These are phyloP conservation scores for Xylaria sp. DNA, from an alignment of 2,329 filamentous ascomycete species.

Conservation along the genomic window DNA sequence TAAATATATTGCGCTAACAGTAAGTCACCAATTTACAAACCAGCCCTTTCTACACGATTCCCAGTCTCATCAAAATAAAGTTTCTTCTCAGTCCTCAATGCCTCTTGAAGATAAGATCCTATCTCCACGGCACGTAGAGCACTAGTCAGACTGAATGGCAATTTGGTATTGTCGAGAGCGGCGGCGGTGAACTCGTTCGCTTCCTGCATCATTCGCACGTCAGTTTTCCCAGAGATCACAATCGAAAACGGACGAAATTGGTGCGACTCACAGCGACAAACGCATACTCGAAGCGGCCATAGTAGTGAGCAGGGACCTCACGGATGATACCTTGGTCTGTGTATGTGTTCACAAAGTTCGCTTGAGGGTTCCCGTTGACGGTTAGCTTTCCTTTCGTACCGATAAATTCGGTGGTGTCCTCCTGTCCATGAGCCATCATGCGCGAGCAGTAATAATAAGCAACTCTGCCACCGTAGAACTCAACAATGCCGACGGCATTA, in stretches of 20 bases:
- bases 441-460: slow-evolving; percentile 71
- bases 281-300: slow-evolving; percentile 59
- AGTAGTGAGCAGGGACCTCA: slow-evolving; percentile 71
- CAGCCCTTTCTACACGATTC: not conserved
- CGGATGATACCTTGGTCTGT: slow-evolving; percentile 63
- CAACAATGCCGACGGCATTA: slow-evolving; percentile 71
- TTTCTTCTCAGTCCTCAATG: slow-evolving; percentile 63
- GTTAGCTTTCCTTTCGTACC: slow-evolving; percentile 72
- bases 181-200: slow-evolving; percentile 54
- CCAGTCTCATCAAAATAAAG: slow-evolving; percentile 65
- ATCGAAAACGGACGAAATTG: not conserved
- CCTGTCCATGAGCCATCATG: slow-evolving; percentile 75
- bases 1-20: too few species aligned
- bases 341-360: slow-evolving; percentile 65
- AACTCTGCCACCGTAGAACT: slow-evolving; percentile 70
- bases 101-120: slow-evolving; percentile 68
- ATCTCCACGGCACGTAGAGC: slow-evolving; percentile 70
- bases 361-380: slow-evolving; percentile 67
- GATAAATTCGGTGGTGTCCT: slow-evolving; percentile 74
- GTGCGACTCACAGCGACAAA: not conserved
- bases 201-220: not conserved
- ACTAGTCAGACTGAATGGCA: slow-evolving; percentile 47
- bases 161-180: slow-evolving; percentile 59
- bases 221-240: not conserved
- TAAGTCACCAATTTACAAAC: not conserved